Base-by-base conservation (phyloP, 2,329 filamentous ascomycete genomes). In the Aspergillus ustus region DNA sequence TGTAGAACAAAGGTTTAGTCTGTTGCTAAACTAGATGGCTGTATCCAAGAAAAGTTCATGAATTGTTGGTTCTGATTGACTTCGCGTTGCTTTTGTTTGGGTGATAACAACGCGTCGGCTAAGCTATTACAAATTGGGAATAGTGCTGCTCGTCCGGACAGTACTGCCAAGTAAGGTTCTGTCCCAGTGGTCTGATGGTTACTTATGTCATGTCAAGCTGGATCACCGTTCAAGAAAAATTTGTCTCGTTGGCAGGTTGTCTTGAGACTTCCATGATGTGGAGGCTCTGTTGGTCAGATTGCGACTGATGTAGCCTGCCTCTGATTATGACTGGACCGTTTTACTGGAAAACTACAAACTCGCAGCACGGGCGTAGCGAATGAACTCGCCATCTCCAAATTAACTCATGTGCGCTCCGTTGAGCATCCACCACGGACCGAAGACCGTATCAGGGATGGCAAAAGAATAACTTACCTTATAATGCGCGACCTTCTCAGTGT, bases 351-450 rank as follows among this genome's bases (percentile, higher is more conserved):
- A 28, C 13, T 43, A 19, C 25, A 3, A 25, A 25, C 25, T 25
- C 4, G 4, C 6, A 25, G 25, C 25, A 25, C 25, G 25, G 25
- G 25, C n/a, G n/a, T 25, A 25, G 45, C 54, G 31, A 46, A 54
- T 57, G 19, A 19, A 25, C 37, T n/a, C 3, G 44, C 40, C n/a
- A 20, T 53, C 25, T 19, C 52, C 37, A 57, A 57, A 31, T 49
- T 49, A 28, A 25, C 19, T 20, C 22, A 51, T 11, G n/a, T 43
- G n/a, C 2, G 52, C 40, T 56, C 58, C 58, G 58, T 60, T 28
- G 58, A 56, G 48, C 54, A 61, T 61, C 48, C 54, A 57, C 29
- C 59, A 61, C 59, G 59, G 59, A 61, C 50, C 20, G 43, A 8
- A 34, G 43, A 53, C 53, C 59, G 59, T 54, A 49, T 58, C 50